Evolutionary conservation across 2,329 filamentous ascomycete species (phyloP).

Genomic region (Colletotrichum sp.): DNA sequence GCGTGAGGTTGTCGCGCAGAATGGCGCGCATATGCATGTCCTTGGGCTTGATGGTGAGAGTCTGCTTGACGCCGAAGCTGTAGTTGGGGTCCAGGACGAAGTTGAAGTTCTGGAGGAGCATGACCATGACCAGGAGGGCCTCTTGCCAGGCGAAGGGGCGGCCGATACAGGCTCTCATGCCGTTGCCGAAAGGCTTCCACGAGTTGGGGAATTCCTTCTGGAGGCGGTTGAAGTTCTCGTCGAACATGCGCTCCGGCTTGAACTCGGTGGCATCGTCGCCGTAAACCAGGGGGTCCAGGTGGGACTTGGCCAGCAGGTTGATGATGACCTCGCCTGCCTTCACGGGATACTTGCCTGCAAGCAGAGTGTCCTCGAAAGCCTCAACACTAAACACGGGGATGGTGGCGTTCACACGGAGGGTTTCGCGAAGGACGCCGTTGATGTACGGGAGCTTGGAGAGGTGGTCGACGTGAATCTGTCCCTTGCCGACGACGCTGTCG

Average conservation of each 20-base stretch:
- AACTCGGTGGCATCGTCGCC: constrained; percentile 63
- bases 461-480: constrained; percentile 61
- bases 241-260: constrained; percentile 66
- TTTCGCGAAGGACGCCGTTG: constrained; percentile 66
- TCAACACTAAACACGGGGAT: constrained; percentile 32
- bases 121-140: constrained; percentile 48
- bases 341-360: constrained; percentile 59
- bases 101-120: constrained; percentile 72
- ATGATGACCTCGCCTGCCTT: constrained; percentile 47
- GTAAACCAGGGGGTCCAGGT: constrained; percentile 61
- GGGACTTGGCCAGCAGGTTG: constrained; percentile 50
- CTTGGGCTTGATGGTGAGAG: constrained; percentile 65
- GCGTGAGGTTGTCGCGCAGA: constrained; percentile 47
- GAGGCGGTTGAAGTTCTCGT: constrained; percentile 48
- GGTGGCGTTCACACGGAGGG: constrained; percentile 31
- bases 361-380: constrained; percentile 44
- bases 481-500: constrained; percentile 66
- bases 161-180: constrained; percentile 57
- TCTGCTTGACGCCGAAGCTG: constrained; percentile 54
- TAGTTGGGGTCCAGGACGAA: constrained; percentile 65
- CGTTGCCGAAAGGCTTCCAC: constrained; percentile 61
- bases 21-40: constrained; percentile 64
- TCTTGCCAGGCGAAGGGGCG: constrained; percentile 61
- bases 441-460: constrained; percentile 68
- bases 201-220: constrained; percentile 36